A percentile compares a stretch with the other conserved stretches of the same genome.
Conservation (phyloP, 768 basidiomycete species). For the Mycena amicta region DNA sequence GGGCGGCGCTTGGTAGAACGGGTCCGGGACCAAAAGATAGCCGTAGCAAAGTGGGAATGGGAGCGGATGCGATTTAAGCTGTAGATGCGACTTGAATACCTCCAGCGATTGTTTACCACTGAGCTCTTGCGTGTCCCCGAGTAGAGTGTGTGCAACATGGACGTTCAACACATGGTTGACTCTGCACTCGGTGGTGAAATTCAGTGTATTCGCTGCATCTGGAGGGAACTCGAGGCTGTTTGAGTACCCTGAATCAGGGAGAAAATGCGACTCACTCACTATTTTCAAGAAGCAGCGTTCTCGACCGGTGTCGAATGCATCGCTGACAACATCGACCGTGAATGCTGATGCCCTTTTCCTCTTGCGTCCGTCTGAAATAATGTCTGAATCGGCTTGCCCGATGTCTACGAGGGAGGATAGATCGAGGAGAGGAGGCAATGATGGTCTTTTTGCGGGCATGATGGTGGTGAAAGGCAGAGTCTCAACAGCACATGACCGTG, state of each 20-base stretch:
- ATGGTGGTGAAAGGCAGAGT: not conserved
- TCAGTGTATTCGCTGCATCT: slow-evolving; percentile 1
- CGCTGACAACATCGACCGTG: slow-evolving; percentile 5
- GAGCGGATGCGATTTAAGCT: not conserved
- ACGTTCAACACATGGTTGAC: slow-evolving; percentile 5
- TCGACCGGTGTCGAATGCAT: slow-evolving; percentile 4
- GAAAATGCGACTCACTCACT: not conserved
- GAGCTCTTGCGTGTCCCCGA: not conserved
- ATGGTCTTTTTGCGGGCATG: not conserved
- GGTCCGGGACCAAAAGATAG: slow-evolving; percentile 3
- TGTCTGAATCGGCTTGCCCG: not conserved
- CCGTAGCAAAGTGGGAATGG: slow-evolving; percentile 15
- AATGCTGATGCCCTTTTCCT: slow-evolving; percentile 9
- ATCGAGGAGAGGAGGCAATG: slow-evolving; percentile 2
- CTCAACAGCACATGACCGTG: not conserved
- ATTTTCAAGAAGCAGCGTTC: slow-evolving; percentile 8
- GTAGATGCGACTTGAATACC: slow-evolving; percentile 1
- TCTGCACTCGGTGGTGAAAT: slow-evolving; percentile 6
- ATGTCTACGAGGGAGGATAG: not conserved
- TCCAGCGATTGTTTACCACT: not conserved
- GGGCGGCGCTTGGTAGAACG: slow-evolving; percentile 7
- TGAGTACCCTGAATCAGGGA: no score
- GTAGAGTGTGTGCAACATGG: not conserved
- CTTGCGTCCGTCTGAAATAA: slow-evolving; percentile 7
- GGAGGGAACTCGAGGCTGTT: not conserved